Conservation (phyloP, 768 basidiomycete species). For the Termitomyces sp. region DNA sequence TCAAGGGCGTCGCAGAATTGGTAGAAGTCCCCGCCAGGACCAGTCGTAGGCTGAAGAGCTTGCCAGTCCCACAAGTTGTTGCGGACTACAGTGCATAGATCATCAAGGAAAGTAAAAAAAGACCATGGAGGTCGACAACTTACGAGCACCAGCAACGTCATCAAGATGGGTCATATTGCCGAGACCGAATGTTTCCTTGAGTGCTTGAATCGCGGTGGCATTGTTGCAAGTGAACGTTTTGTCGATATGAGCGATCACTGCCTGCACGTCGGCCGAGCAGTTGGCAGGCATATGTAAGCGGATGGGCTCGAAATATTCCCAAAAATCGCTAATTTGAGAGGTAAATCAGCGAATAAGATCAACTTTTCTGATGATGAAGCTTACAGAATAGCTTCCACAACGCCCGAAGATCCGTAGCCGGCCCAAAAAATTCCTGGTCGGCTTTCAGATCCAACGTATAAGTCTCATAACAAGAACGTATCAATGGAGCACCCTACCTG, state of each 20-base stretch:
- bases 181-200: slow-evolving; percentile 60
- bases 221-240: slow-evolving; percentile 42
- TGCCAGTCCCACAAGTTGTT: slow-evolving; percentile 71
- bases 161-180: slow-evolving; percentile 51
- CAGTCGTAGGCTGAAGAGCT: slow-evolving; percentile 42
- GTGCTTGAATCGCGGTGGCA: slow-evolving; percentile 36
- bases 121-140: slow-evolving; percentile 6
- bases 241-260: slow-evolving; percentile 58
- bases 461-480: background rate
- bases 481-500: slow-evolving; percentile 35
- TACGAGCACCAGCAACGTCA: slow-evolving; percentile 58
- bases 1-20: slow-evolving; percentile 65
- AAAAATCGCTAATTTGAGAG: slow-evolving; percentile 37
- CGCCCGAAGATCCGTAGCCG: slow-evolving; percentile 63
- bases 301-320: slow-evolving; percentile 71
- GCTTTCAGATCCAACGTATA: slow-evolving; percentile 22
- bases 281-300: slow-evolving; percentile 63
- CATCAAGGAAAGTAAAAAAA: background rate
- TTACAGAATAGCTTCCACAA: slow-evolving; percentile 55
- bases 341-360: background rate
- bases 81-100: slow-evolving; percentile 36
- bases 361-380: slow-evolving; percentile 9
- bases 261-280: slow-evolving; percentile 68
- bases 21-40: slow-evolving; percentile 43
- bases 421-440: slow-evolving; percentile 59